phyloP scores from a whole-genome alignment of 805 yeast species.

The Yamadazyma phyllophila region DNA sequence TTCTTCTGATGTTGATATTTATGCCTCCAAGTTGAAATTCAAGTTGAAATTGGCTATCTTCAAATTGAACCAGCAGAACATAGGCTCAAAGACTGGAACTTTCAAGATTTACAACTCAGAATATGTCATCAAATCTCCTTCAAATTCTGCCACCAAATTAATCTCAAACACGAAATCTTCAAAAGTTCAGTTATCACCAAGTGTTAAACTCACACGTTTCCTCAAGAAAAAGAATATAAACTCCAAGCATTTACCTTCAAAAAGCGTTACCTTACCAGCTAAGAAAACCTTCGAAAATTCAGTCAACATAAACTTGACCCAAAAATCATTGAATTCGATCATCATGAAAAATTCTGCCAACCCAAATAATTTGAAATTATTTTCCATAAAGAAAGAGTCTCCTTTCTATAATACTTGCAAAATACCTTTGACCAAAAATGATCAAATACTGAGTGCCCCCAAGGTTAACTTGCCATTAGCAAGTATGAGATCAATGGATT shows the following conservation, averaged over 20 bases:
- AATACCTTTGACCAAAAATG: slow-evolving; percentile 11
- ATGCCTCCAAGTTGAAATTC: slow-evolving; percentile 41
- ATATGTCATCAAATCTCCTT: slow-evolving; percentile 8
- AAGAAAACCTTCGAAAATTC: slow-evolving; percentile 10
- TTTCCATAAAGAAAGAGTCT: slow-evolving; percentile 36
- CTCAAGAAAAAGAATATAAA: slow-evolving; percentile 5
- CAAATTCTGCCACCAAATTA: slow-evolving; percentile 15
- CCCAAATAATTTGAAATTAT: slow-evolving; percentile 25
- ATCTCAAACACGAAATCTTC: slow-evolving; percentile 2
- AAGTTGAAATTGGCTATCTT: slow-evolving; percentile 42
- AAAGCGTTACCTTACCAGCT: slow-evolving; percentile 1
- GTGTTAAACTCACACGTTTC: slow-evolving; percentile 3
- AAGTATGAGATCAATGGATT: neutral
- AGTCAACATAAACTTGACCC: slow-evolving; percentile 10
- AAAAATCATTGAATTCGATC: slow-evolving; percentile 10
- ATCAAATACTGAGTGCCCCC: neutral
- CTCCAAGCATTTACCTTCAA: slow-evolving; percentile 5
- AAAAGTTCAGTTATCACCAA: slow-evolving; percentile 4
- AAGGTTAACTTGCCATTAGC: slow-evolving; percentile 6
- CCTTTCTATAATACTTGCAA: slow-evolving; percentile 24
- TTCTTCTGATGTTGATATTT: slow-evolving; percentile 12
- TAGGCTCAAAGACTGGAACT: neutral
- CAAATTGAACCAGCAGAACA: slow-evolving; percentile 28
- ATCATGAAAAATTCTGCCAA: slow-evolving; percentile 1
- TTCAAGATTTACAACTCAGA: slow-evolving; percentile 4